Percentiles rank a stretch among this genome's conserved stretches.
These are phyloP conservation scores for Pterocarpus macrocarpus DNA, from an alignment of 306 rosid species.

Conservation along the genomic window DNA sequence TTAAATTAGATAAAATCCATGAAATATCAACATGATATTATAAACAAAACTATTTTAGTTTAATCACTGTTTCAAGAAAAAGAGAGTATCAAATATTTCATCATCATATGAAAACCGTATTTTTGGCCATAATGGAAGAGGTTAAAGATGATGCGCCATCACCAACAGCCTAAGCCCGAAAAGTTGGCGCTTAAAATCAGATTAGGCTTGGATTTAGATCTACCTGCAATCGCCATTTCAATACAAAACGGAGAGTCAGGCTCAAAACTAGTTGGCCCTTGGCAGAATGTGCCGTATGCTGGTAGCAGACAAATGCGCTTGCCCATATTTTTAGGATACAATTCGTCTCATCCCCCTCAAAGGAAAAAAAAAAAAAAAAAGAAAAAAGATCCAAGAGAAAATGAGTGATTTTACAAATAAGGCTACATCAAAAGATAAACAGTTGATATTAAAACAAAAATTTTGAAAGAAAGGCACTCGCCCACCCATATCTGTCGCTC, in stretches of 20 bases:
- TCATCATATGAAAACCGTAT: constrained; percentile 21
- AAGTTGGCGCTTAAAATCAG: constrained; percentile 36
- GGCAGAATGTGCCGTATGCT: constrained; percentile 40
- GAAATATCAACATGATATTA: constrained; percentile 1
- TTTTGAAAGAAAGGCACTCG: constrained; percentile 54
- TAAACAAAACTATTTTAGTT: neutral
- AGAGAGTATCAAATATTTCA: constrained; percentile 22
- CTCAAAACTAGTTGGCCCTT: constrained; percentile 59
- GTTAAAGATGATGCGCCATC: constrained; percentile 47
- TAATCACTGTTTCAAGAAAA: constrained; percentile 13
- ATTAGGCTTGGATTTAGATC: constrained; percentile 42
- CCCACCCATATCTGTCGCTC: constrained; percentile 58
- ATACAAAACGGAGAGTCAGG: constrained; percentile 56
- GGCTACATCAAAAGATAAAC: constrained; percentile 29
- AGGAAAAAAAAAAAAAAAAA: neutral
- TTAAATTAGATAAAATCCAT: neutral
- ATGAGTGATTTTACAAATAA: constrained; percentile 49
- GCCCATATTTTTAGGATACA: constrained; percentile 49
- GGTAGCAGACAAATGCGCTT: constrained; percentile 51
- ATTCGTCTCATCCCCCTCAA: constrained; percentile 44
- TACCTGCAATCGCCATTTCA: constrained; percentile 31
- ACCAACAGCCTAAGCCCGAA: constrained; percentile 36
- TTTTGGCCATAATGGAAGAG: constrained; percentile 24
- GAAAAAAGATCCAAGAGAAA: constrained; percentile 51
- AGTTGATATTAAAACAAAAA: constrained; percentile 46